These are phyloP conservation scores for Biscogniauxia mediterranea DNA, from an alignment of 2,329 filamentous ascomycete genomes.

Conservation along the genomic window DNA sequence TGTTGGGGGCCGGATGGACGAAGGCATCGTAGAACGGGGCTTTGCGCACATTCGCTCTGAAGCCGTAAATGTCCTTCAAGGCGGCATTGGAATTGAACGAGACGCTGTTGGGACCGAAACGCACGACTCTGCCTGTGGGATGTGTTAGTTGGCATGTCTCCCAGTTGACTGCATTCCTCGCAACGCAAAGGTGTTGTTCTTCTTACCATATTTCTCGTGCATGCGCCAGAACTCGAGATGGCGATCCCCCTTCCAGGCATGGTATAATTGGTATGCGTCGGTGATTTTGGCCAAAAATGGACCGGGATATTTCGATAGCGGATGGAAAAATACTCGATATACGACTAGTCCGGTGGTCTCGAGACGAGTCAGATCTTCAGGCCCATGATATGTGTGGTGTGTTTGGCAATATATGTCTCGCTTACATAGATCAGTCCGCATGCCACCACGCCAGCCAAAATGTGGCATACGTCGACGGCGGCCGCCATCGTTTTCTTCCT, in stretches of 20 bases:
- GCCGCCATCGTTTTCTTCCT: not conserved
- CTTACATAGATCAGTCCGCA: slow-evolving; percentile 18
- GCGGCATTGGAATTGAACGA: slow-evolving; percentile 73
- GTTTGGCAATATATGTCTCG: not conserved
- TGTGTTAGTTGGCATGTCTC: slow-evolving; percentile 10
- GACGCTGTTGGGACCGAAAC: slow-evolving; percentile 74
- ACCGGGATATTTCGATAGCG: slow-evolving; percentile 63
- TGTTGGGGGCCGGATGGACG: slow-evolving; percentile 68
- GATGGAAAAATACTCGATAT: slow-evolving; percentile 63
- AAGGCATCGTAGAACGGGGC: slow-evolving; percentile 73
- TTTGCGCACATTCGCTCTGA: slow-evolving; percentile 63
- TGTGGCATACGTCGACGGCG: not conserved
- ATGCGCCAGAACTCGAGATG: slow-evolving; percentile 70
- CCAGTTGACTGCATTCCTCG: not conserved
- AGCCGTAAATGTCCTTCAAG: slow-evolving; percentile 65
- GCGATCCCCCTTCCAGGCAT: slow-evolving; percentile 71
- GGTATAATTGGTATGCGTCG: slow-evolving; percentile 66
- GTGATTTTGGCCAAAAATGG: slow-evolving; percentile 63
- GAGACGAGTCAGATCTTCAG: slow-evolving; percentile 3
- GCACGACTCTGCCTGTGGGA: slow-evolving; percentile 59
- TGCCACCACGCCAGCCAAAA: slow-evolving; percentile 1
- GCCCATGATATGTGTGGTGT: not conserved
- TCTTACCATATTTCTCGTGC: slow-evolving; percentile 67
- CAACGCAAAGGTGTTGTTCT: not conserved
- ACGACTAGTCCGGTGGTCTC: slow-evolving; percentile 39